Evolutionary conservation across 805 yeast genomes (phyloP), one percentile per base, ranked within the genome.

Genomic region (Kodamaea restingae): DNA sequence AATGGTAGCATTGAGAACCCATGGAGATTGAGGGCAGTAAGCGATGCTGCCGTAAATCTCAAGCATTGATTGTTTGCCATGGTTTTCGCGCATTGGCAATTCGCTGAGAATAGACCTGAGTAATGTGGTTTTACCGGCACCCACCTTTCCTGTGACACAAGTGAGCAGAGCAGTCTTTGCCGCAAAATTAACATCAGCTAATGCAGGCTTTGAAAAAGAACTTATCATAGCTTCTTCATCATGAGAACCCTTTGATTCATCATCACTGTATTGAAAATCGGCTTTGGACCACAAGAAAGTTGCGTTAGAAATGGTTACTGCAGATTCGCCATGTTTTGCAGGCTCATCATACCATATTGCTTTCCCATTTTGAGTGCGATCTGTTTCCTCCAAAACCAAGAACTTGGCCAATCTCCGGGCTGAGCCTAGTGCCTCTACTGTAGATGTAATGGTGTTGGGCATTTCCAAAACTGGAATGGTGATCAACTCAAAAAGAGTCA

Each of bases 81-180:
- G 14, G 5, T 28, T 31, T 3, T 27, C 28, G 2, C 29, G 21
- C 15, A 50, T 29, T 28, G 53, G 51, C 25, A 61, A 39, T 35
- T 63, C 66, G 5, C 71, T 70, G 32, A 65, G 50, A 4, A 67
- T 53, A 3, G 67, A 48, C 40, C 55, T 55, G 35, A 65, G 52
- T 11, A 67, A 49, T 1, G 70, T 65, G 12, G 70, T 51, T 41
- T 67, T 67, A 25, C 72, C 72, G 20, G 61, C 44, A 2, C 72
- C 72, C 15, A 66, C 71, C 38, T 56, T 55, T 6, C 71, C 72
- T 11, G 66, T 69, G n/a, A 67, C 45, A 51, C 72, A 66, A 4
- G 68, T 55, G 48, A 67, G 51, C 25, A 58, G 50, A n/a, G 69
- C 65, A 36, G 56, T 55, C 25, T 30, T 49, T 10, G 54, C 61